Base-by-base conservation (phyloP, 352 stramenopile species). In the Phytophthora hybrid region DNA sequence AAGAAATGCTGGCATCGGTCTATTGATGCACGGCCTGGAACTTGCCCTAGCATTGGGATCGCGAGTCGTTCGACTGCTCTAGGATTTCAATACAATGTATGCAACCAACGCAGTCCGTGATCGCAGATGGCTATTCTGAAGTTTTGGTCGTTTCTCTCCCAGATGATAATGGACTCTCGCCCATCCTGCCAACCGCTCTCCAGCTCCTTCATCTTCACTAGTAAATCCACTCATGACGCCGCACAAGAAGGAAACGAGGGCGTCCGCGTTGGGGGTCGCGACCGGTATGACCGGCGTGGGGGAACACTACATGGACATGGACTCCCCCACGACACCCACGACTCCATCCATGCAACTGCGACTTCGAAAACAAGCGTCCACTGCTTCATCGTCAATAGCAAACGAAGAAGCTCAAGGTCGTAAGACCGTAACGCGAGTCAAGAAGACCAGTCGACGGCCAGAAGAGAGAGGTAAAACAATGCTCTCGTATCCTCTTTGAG, bases 371-470 rank as follows among this genome's bases (percentile, higher is more conserved):
- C 70, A 73, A 10, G 56, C 58, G 31, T 69, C 69, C 26, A 49
- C 66, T 26, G 19, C 51, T 19, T 73, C 63, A 3, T 69, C 61
- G 3, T 72, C 73, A 4, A 32, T 55, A 5, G 65, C 55, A 34
- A 69, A 71, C 26, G 59, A 71, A 56, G 66, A 76, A 57, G 23
- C 14, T 29, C 41, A 13, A 44, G 64, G 66, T 5, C 62, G 9
- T 7, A 70, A 66, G 55, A 63, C 74, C 13, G 52, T 81, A n/a
- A 59, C 66, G 9, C 62, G 65, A 55, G 64, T 85, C 49, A 85
- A 81, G 75, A 86, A 85, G 60, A 71, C 61, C 41, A 63, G 76
- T 31, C 80, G 82, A 59, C 65, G 53, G 59, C 81, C 31, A 23
- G 76, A 79, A 77, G 79, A 74, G 55, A 51, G 61, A 63, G 47